Evolutionary conservation across 2,329 filamentous ascomycete species (phyloP).

Genomic region (Pyrenophora teres): DNA sequence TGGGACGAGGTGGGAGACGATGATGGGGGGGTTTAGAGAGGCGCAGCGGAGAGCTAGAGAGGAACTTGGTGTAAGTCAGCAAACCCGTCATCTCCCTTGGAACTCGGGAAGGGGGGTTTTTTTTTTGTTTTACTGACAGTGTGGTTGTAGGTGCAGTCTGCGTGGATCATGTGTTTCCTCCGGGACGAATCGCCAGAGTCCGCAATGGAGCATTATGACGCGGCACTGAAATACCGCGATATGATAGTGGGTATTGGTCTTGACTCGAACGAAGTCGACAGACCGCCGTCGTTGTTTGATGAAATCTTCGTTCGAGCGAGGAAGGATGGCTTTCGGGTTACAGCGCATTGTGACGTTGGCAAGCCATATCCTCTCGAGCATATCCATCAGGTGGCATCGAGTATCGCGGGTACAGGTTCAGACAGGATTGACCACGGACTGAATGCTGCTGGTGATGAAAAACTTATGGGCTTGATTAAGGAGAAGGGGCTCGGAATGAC

Average conservation of each 20-base stretch:
- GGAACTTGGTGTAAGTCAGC: constrained; percentile 1
- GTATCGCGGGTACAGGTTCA: constrained; percentile 34
- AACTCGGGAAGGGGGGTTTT: too few species aligned
- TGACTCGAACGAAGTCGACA: constrained; percentile 54
- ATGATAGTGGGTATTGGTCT: constrained; percentile 53
- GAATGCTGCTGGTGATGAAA: constrained; percentile 44
- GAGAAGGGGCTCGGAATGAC: constrained; percentile 47
- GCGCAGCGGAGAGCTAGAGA: constrained; percentile 37
- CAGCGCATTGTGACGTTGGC: constrained; percentile 59
- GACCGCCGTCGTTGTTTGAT: neutral
- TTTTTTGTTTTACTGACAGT: too few species aligned
- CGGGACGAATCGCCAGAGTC: constrained; percentile 47
- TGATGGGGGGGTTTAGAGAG: constrained; percentile 31
- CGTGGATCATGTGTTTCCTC: constrained; percentile 53
- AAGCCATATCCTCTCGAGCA: constrained; percentile 55
- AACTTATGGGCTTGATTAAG: constrained; percentile 43
- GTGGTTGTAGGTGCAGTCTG: constrained; percentile 7
- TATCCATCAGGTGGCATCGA: constrained; percentile 41
- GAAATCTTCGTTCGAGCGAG: constrained; percentile 7
- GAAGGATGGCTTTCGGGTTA: constrained; percentile 55
- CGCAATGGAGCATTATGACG: constrained; percentile 42
- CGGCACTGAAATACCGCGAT: constrained; percentile 44
- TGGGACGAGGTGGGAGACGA: constrained; percentile 39
- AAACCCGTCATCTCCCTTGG: too few species aligned
- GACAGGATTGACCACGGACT: constrained; percentile 53